A percentile compares a stretch with the other conserved stretches of the same genome.
Evolutionary conservation across 192 early-diverging fungal species (phyloP).

Genomic region (Coemansia sp.): DNA sequence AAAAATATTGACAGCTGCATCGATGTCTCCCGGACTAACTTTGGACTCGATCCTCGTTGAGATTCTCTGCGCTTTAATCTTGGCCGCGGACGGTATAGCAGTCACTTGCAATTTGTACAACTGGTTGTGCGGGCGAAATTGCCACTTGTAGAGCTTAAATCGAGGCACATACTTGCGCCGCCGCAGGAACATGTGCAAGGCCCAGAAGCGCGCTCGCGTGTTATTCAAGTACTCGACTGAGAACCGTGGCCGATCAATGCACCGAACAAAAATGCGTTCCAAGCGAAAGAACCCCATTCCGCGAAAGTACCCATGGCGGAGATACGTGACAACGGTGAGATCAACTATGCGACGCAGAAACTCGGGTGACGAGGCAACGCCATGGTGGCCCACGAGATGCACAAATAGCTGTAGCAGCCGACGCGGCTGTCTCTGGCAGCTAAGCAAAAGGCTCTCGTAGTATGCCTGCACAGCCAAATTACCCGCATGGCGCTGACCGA

Average conservation of each 20-base stretch:
- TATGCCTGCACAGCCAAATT: slow-evolving; percentile 8
- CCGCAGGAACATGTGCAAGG: slow-evolving; percentile 42
- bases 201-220: slow-evolving; percentile 33
- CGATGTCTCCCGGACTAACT: slow-evolving; percentile 6
- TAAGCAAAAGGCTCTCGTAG: slow-evolving; percentile 26
- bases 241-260: slow-evolving; percentile 17
- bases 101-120: slow-evolving; percentile 11
- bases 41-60: not conserved
- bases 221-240: slow-evolving; percentile 6
- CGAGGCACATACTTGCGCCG: slow-evolving; percentile 20
- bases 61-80: slow-evolving; percentile 12
- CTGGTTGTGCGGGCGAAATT: slow-evolving; percentile 12
- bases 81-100: slow-evolving; percentile 13
- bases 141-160: slow-evolving; percentile 13
- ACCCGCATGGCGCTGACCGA: not conserved
- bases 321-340: slow-evolving; percentile 8
- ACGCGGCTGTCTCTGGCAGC: not conserved
- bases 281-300: slow-evolving; percentile 30
- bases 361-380: not conserved
- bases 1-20: slow-evolving; percentile 17
- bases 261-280: slow-evolving; percentile 22
- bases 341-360: slow-evolving; percentile 16
- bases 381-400: slow-evolving; percentile 26
- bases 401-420: slow-evolving; percentile 20
- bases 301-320: slow-evolving; percentile 21